Evolutionary conservation across 2,329 filamentous ascomycete genomes (phyloP).

Genomic region (Calonectria pauciramosa): DNA sequence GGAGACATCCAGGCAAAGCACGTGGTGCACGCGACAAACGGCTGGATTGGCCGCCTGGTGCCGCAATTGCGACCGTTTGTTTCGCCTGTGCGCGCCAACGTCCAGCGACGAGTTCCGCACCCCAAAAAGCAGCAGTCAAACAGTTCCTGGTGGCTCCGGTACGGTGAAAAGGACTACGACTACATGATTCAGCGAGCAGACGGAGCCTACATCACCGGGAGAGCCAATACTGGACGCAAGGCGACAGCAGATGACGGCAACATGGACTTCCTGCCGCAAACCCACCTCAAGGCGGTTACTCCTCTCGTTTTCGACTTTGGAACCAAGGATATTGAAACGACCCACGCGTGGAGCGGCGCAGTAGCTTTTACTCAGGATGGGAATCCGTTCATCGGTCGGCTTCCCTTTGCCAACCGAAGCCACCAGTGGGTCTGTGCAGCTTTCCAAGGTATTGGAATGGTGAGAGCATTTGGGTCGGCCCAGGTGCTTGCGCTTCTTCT

Average conservation of each 20-base stretch:
- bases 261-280: constrained; percentile 20
- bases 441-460: constrained; percentile 25
- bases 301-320: constrained; percentile 25
- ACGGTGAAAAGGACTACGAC: constrained; percentile 28
- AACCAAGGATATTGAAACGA: constrained; percentile 16
- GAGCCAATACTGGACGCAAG: constrained; percentile 20
- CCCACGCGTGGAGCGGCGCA: constrained; percentile 25
- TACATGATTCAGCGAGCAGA: constrained; percentile 29
- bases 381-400: constrained; percentile 23
- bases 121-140: neutral
- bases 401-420: constrained; percentile 11
- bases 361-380: constrained; percentile 23
- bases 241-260: constrained; percentile 19
- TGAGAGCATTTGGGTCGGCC: constrained; percentile 24
- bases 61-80: constrained; percentile 25
- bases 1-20: constrained; percentile 12
- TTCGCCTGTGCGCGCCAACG: constrained; percentile 24
- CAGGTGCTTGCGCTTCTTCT: constrained; percentile 18
- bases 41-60: constrained; percentile 20
- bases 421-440: constrained; percentile 27
- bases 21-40: constrained; percentile 24
- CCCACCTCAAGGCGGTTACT: constrained; percentile 2
- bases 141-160: constrained; percentile 26
- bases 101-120: constrained; percentile 7
- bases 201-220: constrained; percentile 18